Conservation (phyloP, 306 rosid genomes). For the Rosa multiflora region DNA sequence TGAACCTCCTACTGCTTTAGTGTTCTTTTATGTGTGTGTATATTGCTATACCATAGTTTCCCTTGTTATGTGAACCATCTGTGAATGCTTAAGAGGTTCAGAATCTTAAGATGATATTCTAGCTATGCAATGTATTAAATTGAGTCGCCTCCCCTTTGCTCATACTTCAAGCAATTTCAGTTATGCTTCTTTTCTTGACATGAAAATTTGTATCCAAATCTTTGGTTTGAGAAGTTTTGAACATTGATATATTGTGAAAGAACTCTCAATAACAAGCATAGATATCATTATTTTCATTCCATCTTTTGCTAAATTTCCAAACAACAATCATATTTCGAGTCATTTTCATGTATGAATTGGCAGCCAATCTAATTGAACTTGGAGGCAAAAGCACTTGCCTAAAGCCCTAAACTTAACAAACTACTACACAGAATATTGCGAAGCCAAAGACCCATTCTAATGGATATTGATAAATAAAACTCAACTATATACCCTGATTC, state of each 20-base stretch:
- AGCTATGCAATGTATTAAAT: not conserved
- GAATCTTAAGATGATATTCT: not conserved
- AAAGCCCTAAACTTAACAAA: not conserved
- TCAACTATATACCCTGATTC: not conserved
- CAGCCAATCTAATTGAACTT: not conserved
- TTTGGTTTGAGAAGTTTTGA: not conserved
- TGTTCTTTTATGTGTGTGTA: not conserved
- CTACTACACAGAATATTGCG: not conserved
- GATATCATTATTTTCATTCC: not conserved
- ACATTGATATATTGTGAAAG: not conserved
- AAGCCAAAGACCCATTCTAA: not conserved
- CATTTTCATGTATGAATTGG: too few species aligned
- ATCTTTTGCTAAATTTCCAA: not conserved
- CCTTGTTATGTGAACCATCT: slow-evolving; percentile 1
- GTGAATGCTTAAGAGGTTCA: slow-evolving; percentile 5
- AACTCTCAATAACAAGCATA: not conserved
- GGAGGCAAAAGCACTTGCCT: slow-evolving; percentile 9
- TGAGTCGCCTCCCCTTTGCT: not conserved
- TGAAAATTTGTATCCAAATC: too few species aligned
- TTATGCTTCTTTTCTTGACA: too few species aligned
- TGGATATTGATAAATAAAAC: not conserved
- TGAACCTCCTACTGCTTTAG: not conserved
- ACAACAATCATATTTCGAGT: not conserved
- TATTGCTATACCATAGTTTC: not conserved
- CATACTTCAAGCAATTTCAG: too few species aligned